Evolutionary conservation across 108 stramenopile species (phyloP), one percentile per base, ranked within the genome.

Genomic region (Cyclotella choctawhatcheeana): DNA sequence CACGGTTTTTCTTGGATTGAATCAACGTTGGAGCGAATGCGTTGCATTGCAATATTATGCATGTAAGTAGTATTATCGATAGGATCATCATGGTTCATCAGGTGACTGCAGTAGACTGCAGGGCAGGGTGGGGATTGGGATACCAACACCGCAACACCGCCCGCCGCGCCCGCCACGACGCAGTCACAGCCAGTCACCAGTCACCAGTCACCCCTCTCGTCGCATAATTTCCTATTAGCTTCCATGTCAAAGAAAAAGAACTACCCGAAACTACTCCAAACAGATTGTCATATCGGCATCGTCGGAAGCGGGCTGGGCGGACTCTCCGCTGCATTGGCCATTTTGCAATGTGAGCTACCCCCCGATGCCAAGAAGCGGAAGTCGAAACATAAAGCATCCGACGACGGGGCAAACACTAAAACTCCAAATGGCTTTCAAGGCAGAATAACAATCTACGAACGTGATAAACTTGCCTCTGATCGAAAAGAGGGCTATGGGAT

Each of bases 401-500:
- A 51, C 17, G 50, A n/a, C 8, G 35, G 34, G 26, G 10, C 24
- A 16, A 29, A 30, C n/a, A n/a, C n/a, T n/a, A n/a, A n/a, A n/a
- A n/a, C n/a, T n/a, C n/a, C n/a, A n/a, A 35, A 20, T 33, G n/a
- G n/a, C 35, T 73, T 44, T 34, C 45, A 25, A 6, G 64, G 64
- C 12, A 68, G 77, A 26, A 73, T 94, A 7, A 63, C 64, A 8
- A 59, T 94, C 10, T 91, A 81, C 75, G 93, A 94, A 71, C 83
- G 89, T 0, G 89, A 92, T 69, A 40, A 52, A 5, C 51, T 44
- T 13, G 55, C 82, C 22, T 64, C 77, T 24, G 64, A 77, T 58
- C 83, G 86, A 27, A 73, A 81, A 63, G 89, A 95, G 75, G 94
- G 94, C 13, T 95, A 93, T 58, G 94, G 94, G 10, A 67, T 95